These are phyloP conservation scores for Linum trigynum DNA, from an alignment of 345 rosid genomes.

Conservation along the genomic window DNA sequence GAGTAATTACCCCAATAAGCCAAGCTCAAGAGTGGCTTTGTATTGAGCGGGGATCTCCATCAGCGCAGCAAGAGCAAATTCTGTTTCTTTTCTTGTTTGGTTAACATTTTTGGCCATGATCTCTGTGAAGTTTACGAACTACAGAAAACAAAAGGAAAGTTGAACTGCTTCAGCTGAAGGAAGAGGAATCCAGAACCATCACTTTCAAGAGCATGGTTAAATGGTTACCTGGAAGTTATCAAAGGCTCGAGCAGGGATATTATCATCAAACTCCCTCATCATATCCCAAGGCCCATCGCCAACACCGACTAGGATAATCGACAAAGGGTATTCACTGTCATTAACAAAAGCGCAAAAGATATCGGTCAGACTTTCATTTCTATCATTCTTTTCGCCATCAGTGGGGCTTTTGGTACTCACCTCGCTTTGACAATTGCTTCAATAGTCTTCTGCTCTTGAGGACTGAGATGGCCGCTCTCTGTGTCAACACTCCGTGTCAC, in stretches of 20 bases:
- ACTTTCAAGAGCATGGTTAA: not conserved
- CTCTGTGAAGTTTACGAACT: slow-evolving; percentile 94
- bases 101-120: slow-evolving; percentile 72
- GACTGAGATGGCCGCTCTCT: slow-evolving; percentile 57
- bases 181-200: not conserved
- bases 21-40: slow-evolving; percentile 81
- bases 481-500: slow-evolving; percentile 92
- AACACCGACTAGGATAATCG: slow-evolving; percentile 83
- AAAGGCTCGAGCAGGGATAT: slow-evolving; percentile 86
- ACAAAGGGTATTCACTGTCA: slow-evolving; percentile 75
- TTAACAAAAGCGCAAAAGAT: slow-evolving; percentile 5
- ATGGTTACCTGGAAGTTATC: slow-evolving; percentile 83
- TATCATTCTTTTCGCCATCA: not conserved
- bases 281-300: slow-evolving; percentile 99
- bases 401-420: slow-evolving; percentile 19
- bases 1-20: slow-evolving; percentile 55
- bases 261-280: slow-evolving; percentile 95
- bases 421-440: slow-evolving; percentile 92
- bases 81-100: slow-evolving; percentile 61
- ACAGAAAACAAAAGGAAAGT: slow-evolving; percentile 8
- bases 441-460: slow-evolving; percentile 86
- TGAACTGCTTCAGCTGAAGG: not conserved
- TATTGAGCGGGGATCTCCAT: slow-evolving; percentile 96
- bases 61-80: slow-evolving; percentile 82
- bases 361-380: not conserved